Conservation (phyloP, 2,329 filamentous ascomycete genomes). For the Exophiala sideris region DNA sequence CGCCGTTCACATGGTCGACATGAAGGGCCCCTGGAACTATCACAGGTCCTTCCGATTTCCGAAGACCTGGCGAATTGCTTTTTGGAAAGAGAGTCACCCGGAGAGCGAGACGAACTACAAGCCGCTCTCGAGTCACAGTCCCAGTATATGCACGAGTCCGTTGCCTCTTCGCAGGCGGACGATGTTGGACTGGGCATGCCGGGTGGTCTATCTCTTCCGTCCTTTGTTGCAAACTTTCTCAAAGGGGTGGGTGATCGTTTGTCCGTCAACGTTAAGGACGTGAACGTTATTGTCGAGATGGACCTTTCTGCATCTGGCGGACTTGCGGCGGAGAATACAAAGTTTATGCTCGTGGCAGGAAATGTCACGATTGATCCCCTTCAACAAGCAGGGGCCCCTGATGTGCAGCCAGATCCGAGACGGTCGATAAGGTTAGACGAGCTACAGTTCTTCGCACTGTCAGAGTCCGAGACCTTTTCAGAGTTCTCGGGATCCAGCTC, state of each 20-base stretch:
- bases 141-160: constrained; percentile 50
- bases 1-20: constrained; percentile 7
- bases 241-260: constrained; percentile 58
- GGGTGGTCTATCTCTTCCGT: constrained; percentile 53
- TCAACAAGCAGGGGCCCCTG: not conserved
- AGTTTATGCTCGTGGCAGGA: constrained; percentile 22
- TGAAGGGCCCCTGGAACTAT: constrained; percentile 11
- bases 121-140: constrained; percentile 54
- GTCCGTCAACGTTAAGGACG: constrained; percentile 51
- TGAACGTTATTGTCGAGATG: constrained; percentile 32
- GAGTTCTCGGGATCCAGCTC: constrained; percentile 24
- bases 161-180: constrained; percentile 47
- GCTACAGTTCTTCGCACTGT: constrained; percentile 23
- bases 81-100: constrained; percentile 54
- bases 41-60: constrained; percentile 48
- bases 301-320: constrained; percentile 7
- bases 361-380: constrained; percentile 16
- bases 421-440: constrained; percentile 19
- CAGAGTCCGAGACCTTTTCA: constrained; percentile 24
- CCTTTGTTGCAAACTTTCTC: constrained; percentile 58
- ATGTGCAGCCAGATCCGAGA: constrained; percentile 5
- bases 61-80: constrained; percentile 61
- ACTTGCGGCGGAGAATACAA: constrained; percentile 17
- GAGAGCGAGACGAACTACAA: constrained; percentile 57
- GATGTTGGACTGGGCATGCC: constrained; percentile 52